Conservation (phyloP, 768 basidiomycete species). For the Termitomyces sp. region DNA sequence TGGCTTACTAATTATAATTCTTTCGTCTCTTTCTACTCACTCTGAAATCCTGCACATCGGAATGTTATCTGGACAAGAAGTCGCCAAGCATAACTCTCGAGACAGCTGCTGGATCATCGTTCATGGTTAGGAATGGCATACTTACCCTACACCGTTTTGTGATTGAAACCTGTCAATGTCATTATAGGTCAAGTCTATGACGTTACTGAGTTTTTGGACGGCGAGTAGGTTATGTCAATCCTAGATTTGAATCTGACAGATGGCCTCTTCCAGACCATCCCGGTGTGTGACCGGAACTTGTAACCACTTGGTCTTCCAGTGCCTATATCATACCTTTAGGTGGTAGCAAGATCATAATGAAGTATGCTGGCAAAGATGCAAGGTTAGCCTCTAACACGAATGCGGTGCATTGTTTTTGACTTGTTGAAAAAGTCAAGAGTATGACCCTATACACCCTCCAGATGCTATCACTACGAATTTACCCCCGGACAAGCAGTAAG, state of each 20-base stretch:
- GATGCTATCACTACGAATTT: slow-evolving; percentile 73
- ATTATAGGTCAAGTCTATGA: slow-evolving; percentile 65
- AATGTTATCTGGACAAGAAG: slow-evolving; percentile 39
- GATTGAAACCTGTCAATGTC: background rate
- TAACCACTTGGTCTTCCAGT: background rate
- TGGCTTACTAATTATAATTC: background rate
- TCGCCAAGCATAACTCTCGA: slow-evolving; percentile 49
- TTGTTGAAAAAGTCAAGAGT: slow-evolving; percentile 48
- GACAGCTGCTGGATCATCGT: slow-evolving; percentile 83
- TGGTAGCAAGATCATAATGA: slow-evolving; percentile 79
- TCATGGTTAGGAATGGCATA: slow-evolving; percentile 46
- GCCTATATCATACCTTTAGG: slow-evolving; percentile 32
- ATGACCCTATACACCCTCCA: slow-evolving; percentile 87
- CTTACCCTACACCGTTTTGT: background rate
- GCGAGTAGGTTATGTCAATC: slow-evolving; percentile 24
- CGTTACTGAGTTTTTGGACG: slow-evolving; percentile 72
- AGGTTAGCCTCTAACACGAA: slow-evolving; percentile 46
- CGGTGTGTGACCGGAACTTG: slow-evolving; percentile 28
- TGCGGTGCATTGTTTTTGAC: background rate
- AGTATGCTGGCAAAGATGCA: slow-evolving; percentile 87
- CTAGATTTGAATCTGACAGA: background rate
- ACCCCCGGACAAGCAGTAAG: slow-evolving; percentile 80
- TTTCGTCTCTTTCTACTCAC: background rate
- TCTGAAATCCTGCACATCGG: background rate
- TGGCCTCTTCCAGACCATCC: slow-evolving; percentile 47